A percentile compares a stretch with the other conserved stretches of the same genome.
Conservation (phyloP, 768 basidiomycete genomes). For the Suillus placidus region DNA sequence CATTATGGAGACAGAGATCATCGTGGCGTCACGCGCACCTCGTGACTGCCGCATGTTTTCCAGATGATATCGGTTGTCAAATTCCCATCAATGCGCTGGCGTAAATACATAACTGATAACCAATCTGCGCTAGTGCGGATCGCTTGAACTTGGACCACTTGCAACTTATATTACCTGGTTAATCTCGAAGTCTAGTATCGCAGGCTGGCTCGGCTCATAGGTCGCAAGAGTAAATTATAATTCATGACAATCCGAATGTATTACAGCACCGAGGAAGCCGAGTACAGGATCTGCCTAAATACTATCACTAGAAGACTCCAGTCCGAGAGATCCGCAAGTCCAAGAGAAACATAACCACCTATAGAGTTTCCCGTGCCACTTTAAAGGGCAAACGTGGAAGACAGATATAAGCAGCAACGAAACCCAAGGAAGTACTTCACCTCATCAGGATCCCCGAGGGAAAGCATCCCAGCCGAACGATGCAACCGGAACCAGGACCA, state of each 20-base stretch:
- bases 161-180: not conserved
- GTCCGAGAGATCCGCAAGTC: slow-evolving; percentile 5
- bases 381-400: slow-evolving; percentile 3
- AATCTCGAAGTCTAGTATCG: not conserved
- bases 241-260: not conserved
- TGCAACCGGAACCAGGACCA: slow-evolving; percentile 5
- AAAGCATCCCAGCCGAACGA: slow-evolving; percentile 1
- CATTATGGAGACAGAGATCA: not conserved
- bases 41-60: slow-evolving; percentile 1
- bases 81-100: slow-evolving; percentile 7
- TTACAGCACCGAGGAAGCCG: not conserved
- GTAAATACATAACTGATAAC: slow-evolving; percentile 6
- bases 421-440: not conserved
- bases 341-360: not conserved
- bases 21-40: not conserved
- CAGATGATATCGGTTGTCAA: slow-evolving; percentile 1
- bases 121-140: not conserved
- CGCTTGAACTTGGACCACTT: not conserved
- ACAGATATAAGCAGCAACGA: not conserved
- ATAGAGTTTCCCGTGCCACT: slow-evolving; percentile 1
- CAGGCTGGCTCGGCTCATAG: not conserved
- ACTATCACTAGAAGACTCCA: not conserved
- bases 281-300: slow-evolving; percentile 1
- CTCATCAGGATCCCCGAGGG: not conserved
- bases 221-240: not conserved